A percentile compares a stretch with the other conserved stretches of the same genome.
Conservation (phyloP, 345 rosid species). For the Arabis hirsuta region DNA sequence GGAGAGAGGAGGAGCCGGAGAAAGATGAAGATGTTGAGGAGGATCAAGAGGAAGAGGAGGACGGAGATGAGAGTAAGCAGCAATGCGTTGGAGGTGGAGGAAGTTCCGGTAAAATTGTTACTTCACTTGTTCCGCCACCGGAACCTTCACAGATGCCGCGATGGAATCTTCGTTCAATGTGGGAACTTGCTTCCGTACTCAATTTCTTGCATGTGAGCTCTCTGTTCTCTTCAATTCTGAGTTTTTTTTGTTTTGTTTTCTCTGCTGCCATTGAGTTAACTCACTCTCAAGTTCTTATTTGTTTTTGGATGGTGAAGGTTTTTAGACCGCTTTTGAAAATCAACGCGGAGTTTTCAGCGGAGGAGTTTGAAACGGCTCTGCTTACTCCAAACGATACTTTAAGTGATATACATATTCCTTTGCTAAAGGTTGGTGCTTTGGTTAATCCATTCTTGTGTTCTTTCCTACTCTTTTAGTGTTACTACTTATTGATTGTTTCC, state of each 20-base stretch:
- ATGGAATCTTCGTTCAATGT: constrained; percentile 97
- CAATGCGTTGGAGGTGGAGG: constrained; percentile 55
- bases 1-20: constrained; percentile 42
- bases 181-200: constrained; percentile 96
- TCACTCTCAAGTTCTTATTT: constrained; percentile 10
- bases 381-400: constrained; percentile 87
- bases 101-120: constrained; percentile 63
- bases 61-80: constrained; percentile 43
- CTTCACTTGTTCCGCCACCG: constrained; percentile 77
- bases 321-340: constrained; percentile 88
- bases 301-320: constrained; percentile 54
- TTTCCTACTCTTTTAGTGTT: constrained; percentile 25
- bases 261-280: constrained; percentile 31
- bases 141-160: constrained; percentile 85
- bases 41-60: constrained; percentile 52
- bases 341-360: constrained; percentile 84
- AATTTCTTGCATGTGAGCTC: constrained; percentile 94
- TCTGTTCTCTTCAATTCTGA: constrained; percentile 23
- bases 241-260: background rate
- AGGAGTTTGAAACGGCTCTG: constrained; percentile 96
- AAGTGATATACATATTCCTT: constrained; percentile 90
- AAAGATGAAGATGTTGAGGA: constrained; percentile 57
- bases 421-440: constrained; percentile 81
- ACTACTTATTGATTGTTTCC: constrained; percentile 5
- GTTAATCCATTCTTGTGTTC: constrained; percentile 8